Base-by-base conservation (phyloP, 23 red algal species). In the Gracilaria gracilis region DNA sequence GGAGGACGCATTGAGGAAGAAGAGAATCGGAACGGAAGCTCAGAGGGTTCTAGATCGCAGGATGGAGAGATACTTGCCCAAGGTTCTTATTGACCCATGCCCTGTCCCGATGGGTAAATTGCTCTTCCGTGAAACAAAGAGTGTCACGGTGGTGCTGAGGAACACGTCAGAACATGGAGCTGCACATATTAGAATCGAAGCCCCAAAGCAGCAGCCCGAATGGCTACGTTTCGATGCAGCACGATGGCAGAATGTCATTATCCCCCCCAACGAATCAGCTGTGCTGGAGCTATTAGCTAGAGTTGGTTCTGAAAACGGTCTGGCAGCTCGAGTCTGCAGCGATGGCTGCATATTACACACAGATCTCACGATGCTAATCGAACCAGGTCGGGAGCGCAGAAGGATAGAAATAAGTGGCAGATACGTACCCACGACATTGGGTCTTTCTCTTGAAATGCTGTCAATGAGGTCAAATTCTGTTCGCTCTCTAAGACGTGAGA, bases 381-480 rank as follows among this genome's bases (percentile, higher is more conserved):
- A 89, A 42, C 85, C 85, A 27, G 85, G 85, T 15, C 42, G 85
- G 53, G 53, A 77, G 15, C 53, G 74, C 38, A 39, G 71, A 71
- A 29, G 6, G 32, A 89, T 89, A 79, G 39, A 64, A 38, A 53
- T 89, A 38, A 44, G 85, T 16, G 85, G 85, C 12, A 39, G 71
- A 50, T 89, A 89, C 36, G 70, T 79, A 39, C 62, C 71, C 12
- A 77, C 85, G 9, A 89, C 85, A 32, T 67, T 89, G 57, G 85
- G 85, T 51, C 74, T 89, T 42, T 65, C 85, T 7, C 74, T 89
- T 40, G 85, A 89, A 61, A 89, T 70, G 67, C 48, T 89, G 54
- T 79, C 71, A n/a, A 91, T 91, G 88, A 32, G 74, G 27, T 48
- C 54, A 31, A 33, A 39, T 32, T 54, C 88, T 58, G 75, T 91